Base-by-base conservation (phyloP, 331 rosid genomes). In the Malus hybrid region DNA sequence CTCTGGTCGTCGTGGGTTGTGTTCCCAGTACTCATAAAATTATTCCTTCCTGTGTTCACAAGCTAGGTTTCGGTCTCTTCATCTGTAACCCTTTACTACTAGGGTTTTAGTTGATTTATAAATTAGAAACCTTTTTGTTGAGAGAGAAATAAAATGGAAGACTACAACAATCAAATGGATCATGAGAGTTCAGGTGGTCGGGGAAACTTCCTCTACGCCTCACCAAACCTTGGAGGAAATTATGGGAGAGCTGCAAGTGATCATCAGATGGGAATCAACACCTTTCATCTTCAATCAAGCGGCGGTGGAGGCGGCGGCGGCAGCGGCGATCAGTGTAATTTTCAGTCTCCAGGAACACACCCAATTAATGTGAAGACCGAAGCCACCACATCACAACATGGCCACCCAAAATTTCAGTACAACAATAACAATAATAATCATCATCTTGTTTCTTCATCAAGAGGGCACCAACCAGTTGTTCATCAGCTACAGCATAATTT, bases 141-240 rank as follows among this genome's bases (percentile, higher is more conserved):
- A 61, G 33, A 72, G 19, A 57, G 48, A 42, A 10, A 42, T 10
- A 42, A 42, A 71, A 94, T 88, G 97, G 97, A 94, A 79, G 93
- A 80, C 68, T 90, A 91, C 68, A 55, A 90, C 66, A 81, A 82
- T 81, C 88, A 88, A 52, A 80, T 88, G 75, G 82, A 84, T 39
- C 67, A 72, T 12, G 92, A 87, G 71, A 88, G 63, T 77, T 46
- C 83, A 66, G 80, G 72, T 72, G 78, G 91, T 1, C 82, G 93
- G 84, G 89, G 89, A 48, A 94, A 88, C 85, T 94, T 91, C 90
- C 77, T 92, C 87, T 88, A 90, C 79, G 79, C 89, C 0, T 80
- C 89, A 5, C 72, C 80, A 24, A 80, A 63, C 60, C 82, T 83
- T 16, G 83, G 83, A 28, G 73, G 77, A 24, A 85, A 79, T 29